Base-by-base conservation (phyloP, 2,329 filamentous ascomycete genomes). In the Fusarium scirpi region DNA sequence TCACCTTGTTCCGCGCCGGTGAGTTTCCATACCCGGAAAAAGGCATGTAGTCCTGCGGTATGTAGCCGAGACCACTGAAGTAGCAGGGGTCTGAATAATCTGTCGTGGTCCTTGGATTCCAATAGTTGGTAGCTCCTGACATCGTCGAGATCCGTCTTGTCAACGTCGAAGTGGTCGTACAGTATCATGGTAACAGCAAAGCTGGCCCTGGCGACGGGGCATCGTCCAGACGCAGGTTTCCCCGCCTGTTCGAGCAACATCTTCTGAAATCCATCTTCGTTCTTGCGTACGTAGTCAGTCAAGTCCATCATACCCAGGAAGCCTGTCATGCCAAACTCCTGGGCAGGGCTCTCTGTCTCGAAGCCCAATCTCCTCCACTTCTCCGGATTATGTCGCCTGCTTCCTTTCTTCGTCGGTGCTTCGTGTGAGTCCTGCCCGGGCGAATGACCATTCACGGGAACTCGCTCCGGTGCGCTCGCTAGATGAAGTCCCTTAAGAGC, bases 241-340 rank as follows among this genome's bases (percentile, higher is more conserved):
- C 91, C 89, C 6, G 93, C 91, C 80, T 99, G 96, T 80, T 99
- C 96, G 38, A 98, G 84, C 18, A 99, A 82, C 73, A 97, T 85
- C 81, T 97, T 98, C 78, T 97, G 94, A 74, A 97, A 98, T 13
- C 90, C 89, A 77, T 98, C 94, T 78, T 97, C 94, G 77, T 97
- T 91, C 78, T 94, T 97, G 76, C 92, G 89, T 51, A 97, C 94
- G 78, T 94, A 99, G 79, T 98, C 94, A 4, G 94, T 93, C 76
- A 99, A 81, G 79, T 99, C 96, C 94, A 99, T 98, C 89, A 99
- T 93, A 29, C 96, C 96, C 57, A 99, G 81, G 78, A 94, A 98
- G 0, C 96, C 96, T 29, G 92, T 92, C 41, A 89, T 85, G 22
- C 94, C 90, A 77, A 99, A 98, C 74, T 99, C 96, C 74, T 87